Conservation (phyloP, 2,329 filamentous ascomycete genomes). For the Colletotrichum tamarilloi region DNA sequence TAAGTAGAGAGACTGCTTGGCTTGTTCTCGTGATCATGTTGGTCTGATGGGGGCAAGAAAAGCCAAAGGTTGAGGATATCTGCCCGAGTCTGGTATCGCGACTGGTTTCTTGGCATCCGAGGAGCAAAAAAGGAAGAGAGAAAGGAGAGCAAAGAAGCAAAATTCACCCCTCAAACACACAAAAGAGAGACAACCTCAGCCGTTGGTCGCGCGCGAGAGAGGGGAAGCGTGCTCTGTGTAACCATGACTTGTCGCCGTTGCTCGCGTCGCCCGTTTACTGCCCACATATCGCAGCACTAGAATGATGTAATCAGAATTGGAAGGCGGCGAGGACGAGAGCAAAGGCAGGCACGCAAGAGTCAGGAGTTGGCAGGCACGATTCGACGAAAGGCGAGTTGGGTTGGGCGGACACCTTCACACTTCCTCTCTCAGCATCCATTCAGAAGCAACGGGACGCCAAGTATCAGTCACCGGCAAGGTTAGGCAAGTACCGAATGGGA, state of each 20-base stretch:
- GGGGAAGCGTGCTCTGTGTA: background rate
- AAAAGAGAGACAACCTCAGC: background rate
- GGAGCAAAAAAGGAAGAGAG: no score
- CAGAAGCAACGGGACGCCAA: background rate
- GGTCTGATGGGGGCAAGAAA: background rate
- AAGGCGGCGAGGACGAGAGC: background rate
- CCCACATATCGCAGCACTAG: background rate
- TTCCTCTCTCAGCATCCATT: background rate
- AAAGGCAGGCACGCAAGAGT: conserved; percentile 8
- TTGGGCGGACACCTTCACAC: conserved; percentile 3
- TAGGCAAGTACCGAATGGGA: conserved; percentile 14
- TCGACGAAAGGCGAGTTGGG: background rate
- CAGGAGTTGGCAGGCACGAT: background rate
- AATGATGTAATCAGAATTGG: conserved; percentile 23
- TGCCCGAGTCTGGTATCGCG: background rate
- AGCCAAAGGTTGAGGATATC: background rate
- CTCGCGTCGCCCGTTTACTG: background rate
- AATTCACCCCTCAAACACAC: no score
- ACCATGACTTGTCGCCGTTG: background rate
- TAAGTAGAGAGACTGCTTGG: background rate
- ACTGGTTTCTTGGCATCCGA: background rate
- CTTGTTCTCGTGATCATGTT: background rate
- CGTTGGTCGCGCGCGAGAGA: background rate
- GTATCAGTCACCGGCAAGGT: conserved; percentile 9
- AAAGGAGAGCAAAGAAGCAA: background rate